Percentiles rank a stretch among this genome's conserved stretches.
Conservation (phyloP, 75 land plant species). For the Chamaecyparis obtusa region DNA sequence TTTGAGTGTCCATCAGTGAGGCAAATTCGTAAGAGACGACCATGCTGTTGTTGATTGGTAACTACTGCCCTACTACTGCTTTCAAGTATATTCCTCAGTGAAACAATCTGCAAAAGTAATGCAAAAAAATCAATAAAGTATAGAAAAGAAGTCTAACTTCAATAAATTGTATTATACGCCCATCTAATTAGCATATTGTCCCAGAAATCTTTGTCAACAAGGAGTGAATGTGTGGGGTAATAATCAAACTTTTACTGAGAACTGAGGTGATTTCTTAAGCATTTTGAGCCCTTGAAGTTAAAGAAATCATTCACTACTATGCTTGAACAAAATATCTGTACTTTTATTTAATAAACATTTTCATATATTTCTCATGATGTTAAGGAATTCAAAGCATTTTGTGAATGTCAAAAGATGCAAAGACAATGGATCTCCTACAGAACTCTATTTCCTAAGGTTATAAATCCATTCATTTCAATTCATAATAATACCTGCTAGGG, state of each 20-base stretch:
- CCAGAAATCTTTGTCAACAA: neutral
- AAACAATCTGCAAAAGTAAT: constrained; percentile 39
- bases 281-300: neutral
- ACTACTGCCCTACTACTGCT: constrained; percentile 42
- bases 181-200: neutral
- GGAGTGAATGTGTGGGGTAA: neutral
- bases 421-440: neutral
- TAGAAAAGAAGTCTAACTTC: neutral
- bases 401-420: neutral
- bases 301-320: neutral
- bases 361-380: neutral
- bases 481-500: neutral
- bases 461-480: neutral
- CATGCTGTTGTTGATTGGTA: constrained; percentile 12
- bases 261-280: neutral
- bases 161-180: neutral
- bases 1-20: constrained; percentile 74
- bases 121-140: neutral
- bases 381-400: neutral
- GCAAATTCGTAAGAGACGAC: constrained; percentile 49
- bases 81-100: constrained; percentile 49
- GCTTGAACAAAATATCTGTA: neutral
- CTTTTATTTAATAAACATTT: neutral
- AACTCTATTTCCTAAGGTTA: neutral
- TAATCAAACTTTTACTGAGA: neutral